Conservation (phyloP, 2,329 filamentous ascomycete species). For the Dothistroma septosporum region DNA sequence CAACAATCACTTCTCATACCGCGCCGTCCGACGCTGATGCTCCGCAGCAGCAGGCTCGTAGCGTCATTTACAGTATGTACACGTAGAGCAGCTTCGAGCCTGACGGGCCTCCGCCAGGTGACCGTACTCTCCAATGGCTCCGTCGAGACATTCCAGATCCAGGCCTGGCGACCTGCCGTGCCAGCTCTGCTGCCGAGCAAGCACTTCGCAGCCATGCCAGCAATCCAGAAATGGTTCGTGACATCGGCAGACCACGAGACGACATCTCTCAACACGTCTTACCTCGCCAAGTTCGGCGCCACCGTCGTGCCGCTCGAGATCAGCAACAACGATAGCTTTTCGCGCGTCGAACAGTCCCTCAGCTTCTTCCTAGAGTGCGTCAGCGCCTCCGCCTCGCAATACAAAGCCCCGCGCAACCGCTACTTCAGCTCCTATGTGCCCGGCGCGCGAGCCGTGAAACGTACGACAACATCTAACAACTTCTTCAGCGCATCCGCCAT, state of each 20-base stretch:
- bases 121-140: conserved; percentile 25
- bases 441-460: conserved; percentile 22
- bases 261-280: conserved; percentile 38
- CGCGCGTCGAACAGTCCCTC: conserved; percentile 58
- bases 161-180: conserved; percentile 50
- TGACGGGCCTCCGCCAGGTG: conserved; percentile 17
- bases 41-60: conserved; percentile 9
- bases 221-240: conserved; percentile 58
- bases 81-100: conserved; percentile 6
- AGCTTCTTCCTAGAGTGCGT: conserved; percentile 59
- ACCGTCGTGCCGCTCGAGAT: conserved; percentile 59
- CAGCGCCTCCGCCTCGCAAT: conserved; percentile 22
- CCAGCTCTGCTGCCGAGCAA: conserved; percentile 52
- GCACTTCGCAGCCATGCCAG: conserved; percentile 48
- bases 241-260: background rate
- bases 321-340: conserved; percentile 48
- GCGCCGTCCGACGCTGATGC: conserved; percentile 13
- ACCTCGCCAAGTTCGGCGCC: conserved; percentile 46
- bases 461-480: conserved; percentile 24
- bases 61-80: conserved; percentile 15
- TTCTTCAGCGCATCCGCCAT: conserved; percentile 27
- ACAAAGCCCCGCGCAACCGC: conserved; percentile 17
- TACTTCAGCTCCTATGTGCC: conserved; percentile 31
- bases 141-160: conserved; percentile 48
- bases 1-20: background rate